Base-by-base conservation (phyloP, 1,284 basidiomycete species). In the Boletellus deceptivus region DNA sequence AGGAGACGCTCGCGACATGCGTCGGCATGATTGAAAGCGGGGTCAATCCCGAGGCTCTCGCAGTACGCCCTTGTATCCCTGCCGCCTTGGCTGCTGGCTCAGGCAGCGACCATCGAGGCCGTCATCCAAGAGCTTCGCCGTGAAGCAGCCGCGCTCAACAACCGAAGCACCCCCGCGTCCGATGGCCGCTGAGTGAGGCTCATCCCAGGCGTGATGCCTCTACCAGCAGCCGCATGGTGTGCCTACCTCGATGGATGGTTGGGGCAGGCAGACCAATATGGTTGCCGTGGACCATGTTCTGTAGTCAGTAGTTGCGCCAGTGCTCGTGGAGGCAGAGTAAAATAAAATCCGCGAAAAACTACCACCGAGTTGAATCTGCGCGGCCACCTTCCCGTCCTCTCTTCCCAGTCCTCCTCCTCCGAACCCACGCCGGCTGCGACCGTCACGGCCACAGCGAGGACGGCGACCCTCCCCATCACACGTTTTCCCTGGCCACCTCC, bases 1-100 rank as follows among this genome's bases (percentile, higher is more conserved):
- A 85, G 56, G 86, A 91, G 60, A 91, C 89, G 2, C 78, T 93
- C 14, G 86, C 84, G 22, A 90, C 84, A 7, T 93, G 90, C 63
- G 80, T 92, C 16, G 79, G 82, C 52, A 82, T 93, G 80, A 89
- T 93, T 61, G 91, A 93, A 66, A 84, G 81, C 56, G 91, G 91
- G 6, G 87, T 88, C 37, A 91, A 91, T 61, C 87, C 91, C 5
- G 89, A 92, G 61, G 91, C 91, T 3, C 75, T 93, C 45, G 91
- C 91, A 58, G 91, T 93, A 63, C 55, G 84, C 78, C 17, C 16
- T 7, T 42, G n/a, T 17, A 9, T 22, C 17, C 18, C 34, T 44
- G 20, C 17, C 6, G 33, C 24, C 4, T 13, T 39, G 37, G 14
- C n/a, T 22, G 35, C 43, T 36, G 18, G 35, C 16, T 60, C 41